Conservation (phyloP, 768 basidiomycete species). For the Leccinum ochraceum region DNA sequence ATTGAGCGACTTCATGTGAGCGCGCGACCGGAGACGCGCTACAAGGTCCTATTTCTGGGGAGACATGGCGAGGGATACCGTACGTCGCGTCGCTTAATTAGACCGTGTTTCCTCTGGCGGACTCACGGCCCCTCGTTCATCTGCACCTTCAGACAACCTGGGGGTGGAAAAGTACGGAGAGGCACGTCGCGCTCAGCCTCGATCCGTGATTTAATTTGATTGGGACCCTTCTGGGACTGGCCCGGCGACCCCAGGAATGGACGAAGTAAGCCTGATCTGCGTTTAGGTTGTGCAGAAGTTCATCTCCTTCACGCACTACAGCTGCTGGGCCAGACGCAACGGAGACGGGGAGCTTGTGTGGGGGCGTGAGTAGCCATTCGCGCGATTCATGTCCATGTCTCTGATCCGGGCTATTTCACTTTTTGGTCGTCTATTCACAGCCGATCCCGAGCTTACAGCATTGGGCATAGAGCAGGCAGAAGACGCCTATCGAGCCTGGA, state of each 20-base stretch:
- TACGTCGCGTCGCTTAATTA: conserved; percentile 41
- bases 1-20: conserved; percentile 47
- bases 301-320: background rate
- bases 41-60: conserved; percentile 68
- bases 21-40: conserved; percentile 40
- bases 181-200: conserved; percentile 24
- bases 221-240: background rate
- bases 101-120: background rate
- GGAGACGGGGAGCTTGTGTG: conserved; percentile 70
- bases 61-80: conserved; percentile 77
- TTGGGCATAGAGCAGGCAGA: conserved; percentile 58
- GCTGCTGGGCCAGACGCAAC: conserved; percentile 59
- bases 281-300: background rate
- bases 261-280: conserved; percentile 44
- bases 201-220: background rate
- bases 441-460: conserved; percentile 65
- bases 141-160: conserved; percentile 68
- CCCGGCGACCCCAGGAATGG: conserved; percentile 46
- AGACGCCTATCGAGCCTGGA: conserved; percentile 47
- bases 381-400: background rate
- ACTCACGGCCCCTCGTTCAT: conserved; percentile 43
- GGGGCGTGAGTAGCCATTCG: conserved; percentile 62
- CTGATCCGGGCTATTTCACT: background rate
- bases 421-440: conserved; percentile 31
- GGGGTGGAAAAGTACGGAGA: conserved; percentile 64